Conservation (phyloP, 805 yeast species). For the Barnettozyma botsteinii region DNA sequence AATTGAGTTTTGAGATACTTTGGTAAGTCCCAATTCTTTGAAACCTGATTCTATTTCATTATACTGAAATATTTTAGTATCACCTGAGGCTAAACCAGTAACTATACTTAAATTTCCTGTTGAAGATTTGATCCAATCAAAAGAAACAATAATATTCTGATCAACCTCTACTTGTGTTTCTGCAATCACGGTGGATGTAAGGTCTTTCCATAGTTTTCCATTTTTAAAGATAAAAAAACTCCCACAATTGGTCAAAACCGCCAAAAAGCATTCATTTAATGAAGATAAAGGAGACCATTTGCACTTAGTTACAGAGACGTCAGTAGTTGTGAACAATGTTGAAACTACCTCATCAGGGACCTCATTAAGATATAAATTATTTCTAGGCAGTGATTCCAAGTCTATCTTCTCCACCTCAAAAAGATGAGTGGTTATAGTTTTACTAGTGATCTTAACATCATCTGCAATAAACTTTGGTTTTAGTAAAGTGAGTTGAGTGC, state of each 20-base stretch:
- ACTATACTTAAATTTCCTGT: constrained; percentile 8
- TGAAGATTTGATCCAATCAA: constrained; percentile 16
- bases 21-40: not conserved
- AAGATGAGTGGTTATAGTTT: constrained; percentile 13
- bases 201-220: constrained; percentile 12
- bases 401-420: constrained; percentile 16
- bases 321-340: constrained; percentile 14
- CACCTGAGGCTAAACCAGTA: constrained; percentile 21
- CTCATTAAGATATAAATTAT: constrained; percentile 8
- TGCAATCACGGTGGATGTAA: constrained; percentile 6
- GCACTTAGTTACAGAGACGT: constrained; percentile 10
- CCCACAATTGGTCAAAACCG: constrained; percentile 17
- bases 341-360: constrained; percentile 17
- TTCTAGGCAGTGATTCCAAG: constrained; percentile 12
- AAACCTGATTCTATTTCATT: not conserved
- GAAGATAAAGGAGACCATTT: constrained; percentile 22
- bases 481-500: constrained; percentile 17
- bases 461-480: constrained; percentile 17
- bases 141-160: constrained; percentile 11
- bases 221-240: constrained; percentile 15
- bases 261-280: constrained; percentile 14
- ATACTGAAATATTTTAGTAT: constrained; percentile 3
- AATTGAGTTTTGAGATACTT: constrained; percentile 13
- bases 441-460: constrained; percentile 5
- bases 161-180: constrained; percentile 14